These are phyloP conservation scores for Chlamydomonas schloesseri DNA, from an alignment of 139 green algal species.

Conservation along the genomic window DNA sequence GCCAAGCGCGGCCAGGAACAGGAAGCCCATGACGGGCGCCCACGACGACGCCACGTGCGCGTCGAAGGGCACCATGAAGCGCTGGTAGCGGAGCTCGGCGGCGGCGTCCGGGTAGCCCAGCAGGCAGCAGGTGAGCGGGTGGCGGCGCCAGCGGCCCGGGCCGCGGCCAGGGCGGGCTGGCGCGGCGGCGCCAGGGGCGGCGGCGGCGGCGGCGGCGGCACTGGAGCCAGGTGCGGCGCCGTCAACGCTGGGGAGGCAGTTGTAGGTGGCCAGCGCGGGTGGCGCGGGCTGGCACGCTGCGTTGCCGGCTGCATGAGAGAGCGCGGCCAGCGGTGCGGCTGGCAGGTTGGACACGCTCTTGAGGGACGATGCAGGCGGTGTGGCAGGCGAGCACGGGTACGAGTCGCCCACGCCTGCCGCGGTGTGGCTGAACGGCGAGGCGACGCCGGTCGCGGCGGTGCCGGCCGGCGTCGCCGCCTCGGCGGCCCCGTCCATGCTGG, in stretches of 20 bases:
- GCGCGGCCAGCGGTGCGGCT: background rate
- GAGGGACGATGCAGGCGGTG: no score
- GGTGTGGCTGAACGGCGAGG: no score
- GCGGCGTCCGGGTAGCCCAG: background rate
- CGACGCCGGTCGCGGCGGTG: no score
- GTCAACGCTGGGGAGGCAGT: no score
- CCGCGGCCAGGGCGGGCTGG: background rate
- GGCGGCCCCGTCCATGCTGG: no score
- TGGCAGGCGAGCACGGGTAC: no score
- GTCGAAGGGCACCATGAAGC: constrained; percentile 2
- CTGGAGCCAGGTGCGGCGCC: no score
- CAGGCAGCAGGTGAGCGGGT: background rate
- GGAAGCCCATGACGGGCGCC: constrained; percentile 1
- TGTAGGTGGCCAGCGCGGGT: no score
- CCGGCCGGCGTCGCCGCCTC: no score
- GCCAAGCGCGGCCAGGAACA: background rate
- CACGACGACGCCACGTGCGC: constrained; percentile 5
- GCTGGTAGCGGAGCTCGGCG: background rate
- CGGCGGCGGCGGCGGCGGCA: background rate
- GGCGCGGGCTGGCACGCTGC: no score
- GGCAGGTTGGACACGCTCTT: background rate
- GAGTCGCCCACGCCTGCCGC: no score
- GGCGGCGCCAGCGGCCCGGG: background rate
- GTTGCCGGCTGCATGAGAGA: background rate
- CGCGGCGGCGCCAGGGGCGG: background rate